Conservation (phyloP, 2,329 filamentous ascomycete genomes). For the Nigrospora oryzae region DNA sequence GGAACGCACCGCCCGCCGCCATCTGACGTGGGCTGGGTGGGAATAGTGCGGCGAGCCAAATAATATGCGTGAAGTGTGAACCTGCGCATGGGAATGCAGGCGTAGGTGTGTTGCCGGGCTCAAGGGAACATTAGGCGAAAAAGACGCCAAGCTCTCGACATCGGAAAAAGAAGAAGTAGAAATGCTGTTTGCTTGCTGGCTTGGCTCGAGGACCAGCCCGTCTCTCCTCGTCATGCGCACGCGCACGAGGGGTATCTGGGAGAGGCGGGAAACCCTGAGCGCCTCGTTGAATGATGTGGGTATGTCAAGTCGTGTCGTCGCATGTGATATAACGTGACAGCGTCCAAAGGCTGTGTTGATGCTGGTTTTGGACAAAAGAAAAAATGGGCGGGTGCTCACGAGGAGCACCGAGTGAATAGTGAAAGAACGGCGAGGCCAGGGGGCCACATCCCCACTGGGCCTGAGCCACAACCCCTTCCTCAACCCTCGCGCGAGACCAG, state of each 20-base stretch:
- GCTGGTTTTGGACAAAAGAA: conserved; percentile 24
- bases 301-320: conserved; percentile 18
- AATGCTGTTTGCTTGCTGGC: conserved; percentile 11
- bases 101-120: conserved; percentile 12
- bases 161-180: conserved; percentile 11
- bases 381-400: conserved; percentile 14
- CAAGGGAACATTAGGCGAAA: conserved; percentile 21
- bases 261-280: conserved; percentile 9
- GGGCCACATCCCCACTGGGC: too few species aligned
- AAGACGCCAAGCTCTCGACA: conserved; percentile 20
- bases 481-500: conserved; percentile 4
- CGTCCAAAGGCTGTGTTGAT: conserved; percentile 12
- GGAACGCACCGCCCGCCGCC: neutral
- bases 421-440: too few species aligned
- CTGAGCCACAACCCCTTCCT: neutral
- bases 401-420: too few species aligned
- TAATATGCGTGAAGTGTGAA: conserved; percentile 1
- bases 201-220: neutral
- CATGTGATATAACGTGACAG: conserved; percentile 17
- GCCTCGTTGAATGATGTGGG: conserved; percentile 6
- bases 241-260: conserved; percentile 10
- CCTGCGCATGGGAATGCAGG: conserved; percentile 1
- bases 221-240: conserved; percentile 3
- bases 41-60: conserved; percentile 1
- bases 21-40: neutral